phyloP scores from a whole-genome alignment of 176 grass and related monocot genomes.

The Oropetium thomaeum region DNA sequence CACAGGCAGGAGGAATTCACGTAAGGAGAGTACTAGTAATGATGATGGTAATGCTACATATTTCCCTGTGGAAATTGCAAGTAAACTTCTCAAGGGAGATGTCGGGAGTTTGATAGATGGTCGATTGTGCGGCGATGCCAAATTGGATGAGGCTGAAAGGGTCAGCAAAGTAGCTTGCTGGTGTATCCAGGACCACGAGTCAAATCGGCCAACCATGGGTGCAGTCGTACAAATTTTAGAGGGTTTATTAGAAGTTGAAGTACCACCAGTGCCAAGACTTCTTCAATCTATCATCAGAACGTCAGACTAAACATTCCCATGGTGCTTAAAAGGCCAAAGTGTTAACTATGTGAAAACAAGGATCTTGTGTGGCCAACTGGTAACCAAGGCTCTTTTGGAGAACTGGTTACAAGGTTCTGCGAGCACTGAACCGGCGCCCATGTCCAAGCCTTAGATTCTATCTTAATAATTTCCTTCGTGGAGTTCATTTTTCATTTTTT shows the following conservation, averaged over 20 bases:
- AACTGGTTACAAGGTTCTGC: no score
- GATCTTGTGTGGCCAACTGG: no score
- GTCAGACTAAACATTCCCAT: no score
- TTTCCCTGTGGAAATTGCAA: slow-evolving; percentile 41
- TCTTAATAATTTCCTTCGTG: no score
- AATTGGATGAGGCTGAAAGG: slow-evolving; percentile 35
- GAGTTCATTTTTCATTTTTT: no score
- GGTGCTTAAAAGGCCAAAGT: no score
- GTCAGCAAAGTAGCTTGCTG: no score
- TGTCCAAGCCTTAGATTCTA: no score
- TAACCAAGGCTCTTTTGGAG: no score
- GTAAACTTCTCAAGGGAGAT: slow-evolving; percentile 18
- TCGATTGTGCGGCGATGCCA: neutral
- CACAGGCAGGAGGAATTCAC: slow-evolving; percentile 31
- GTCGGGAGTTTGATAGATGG: slow-evolving; percentile 30
- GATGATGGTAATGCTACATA: neutral
- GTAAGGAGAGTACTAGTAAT: neutral
- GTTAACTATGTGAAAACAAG: no score
- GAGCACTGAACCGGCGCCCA: no score
- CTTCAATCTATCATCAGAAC: slow-evolving; percentile 27
- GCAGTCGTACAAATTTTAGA: slow-evolving; percentile 40
- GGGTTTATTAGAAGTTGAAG: slow-evolving; percentile 31
- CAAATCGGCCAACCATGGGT: slow-evolving; percentile 37
- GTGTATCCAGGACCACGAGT: no score
- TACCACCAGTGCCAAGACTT: slow-evolving; percentile 41